phyloP scores from a whole-genome alignment of 139 green algal species.

The Coccomyxa sp. region DNA sequence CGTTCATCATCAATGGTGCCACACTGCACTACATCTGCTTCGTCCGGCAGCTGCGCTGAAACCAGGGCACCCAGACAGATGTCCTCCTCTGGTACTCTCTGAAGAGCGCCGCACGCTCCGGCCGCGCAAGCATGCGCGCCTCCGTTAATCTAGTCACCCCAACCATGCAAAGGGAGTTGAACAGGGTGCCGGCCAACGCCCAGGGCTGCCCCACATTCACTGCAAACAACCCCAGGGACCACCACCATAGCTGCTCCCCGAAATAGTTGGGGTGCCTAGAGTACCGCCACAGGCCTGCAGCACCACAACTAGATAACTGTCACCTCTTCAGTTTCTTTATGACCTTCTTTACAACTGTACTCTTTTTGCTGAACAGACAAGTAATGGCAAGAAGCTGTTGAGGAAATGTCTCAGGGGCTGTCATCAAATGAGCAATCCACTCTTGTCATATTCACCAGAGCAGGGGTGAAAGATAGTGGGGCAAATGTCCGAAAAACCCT shows the following conservation, averaged over 20 bases:
- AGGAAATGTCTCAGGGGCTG: not conserved
- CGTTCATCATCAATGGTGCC: too few species aligned
- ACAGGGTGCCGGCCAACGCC: conserved; percentile 39
- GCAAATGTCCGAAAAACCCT: too few species aligned
- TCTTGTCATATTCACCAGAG: not conserved
- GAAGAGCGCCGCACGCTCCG: conserved; percentile 7
- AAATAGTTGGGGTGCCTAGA: conserved; percentile 85
- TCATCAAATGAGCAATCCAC: not conserved
- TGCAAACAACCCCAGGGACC: conserved; percentile 33
- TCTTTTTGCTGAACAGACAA: not conserved
- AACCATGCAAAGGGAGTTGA: conserved; percentile 54
- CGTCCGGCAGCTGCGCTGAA: too few species aligned
- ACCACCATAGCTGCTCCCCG: conserved; percentile 70
- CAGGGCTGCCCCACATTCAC: conserved; percentile 28
- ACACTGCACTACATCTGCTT: too few species aligned
- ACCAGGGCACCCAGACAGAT: conserved; percentile 12
- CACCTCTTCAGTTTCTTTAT: not conserved
- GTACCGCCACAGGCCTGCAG: conserved; percentile 65
- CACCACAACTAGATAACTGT: not conserved
- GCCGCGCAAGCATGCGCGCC: conserved; percentile 36
- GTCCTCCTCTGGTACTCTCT: conserved; percentile 7
- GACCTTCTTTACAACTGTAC: not conserved
- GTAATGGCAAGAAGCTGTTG: not conserved
- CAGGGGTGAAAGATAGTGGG: not conserved
- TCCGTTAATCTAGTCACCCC: conserved; percentile 47